Evolutionary conservation across 73 alveolate species (phyloP).

Genomic region (Effrenium voratum): DNA sequence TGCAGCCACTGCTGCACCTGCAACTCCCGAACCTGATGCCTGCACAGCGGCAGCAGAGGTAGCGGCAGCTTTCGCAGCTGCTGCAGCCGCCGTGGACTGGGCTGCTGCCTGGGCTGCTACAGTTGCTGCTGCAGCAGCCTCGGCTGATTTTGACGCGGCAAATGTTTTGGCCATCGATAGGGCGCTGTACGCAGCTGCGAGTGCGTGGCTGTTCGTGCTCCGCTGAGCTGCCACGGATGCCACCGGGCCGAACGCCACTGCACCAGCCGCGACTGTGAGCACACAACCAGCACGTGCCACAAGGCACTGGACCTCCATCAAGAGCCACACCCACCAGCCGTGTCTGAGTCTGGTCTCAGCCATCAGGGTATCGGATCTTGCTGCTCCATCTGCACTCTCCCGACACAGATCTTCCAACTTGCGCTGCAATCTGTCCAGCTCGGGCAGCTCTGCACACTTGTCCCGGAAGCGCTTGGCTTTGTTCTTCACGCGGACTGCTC

Average conservation of each 20-base stretch:
- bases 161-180: background rate
- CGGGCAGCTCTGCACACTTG: conserved; percentile 38
- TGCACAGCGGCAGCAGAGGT: background rate
- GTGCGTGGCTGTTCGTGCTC: background rate
- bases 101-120: background rate
- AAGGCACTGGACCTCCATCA: background rate
- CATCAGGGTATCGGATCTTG: background rate
- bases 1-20: background rate
- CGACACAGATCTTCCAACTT: background rate
- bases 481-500: background rate
- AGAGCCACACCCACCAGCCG: conserved; percentile 2
- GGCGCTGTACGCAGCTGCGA: background rate
- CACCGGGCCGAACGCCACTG: background rate
- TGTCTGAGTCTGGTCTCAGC: background rate
- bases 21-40: background rate
- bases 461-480: conserved; percentile 46
- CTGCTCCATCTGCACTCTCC: background rate
- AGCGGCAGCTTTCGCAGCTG: background rate
- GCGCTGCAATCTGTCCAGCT: conserved; percentile 9
- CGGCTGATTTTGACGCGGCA: background rate
- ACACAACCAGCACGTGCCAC: background rate
- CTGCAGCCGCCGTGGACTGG: background rate
- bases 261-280: background rate
- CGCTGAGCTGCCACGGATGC: too few species aligned
- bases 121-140: background rate